These are phyloP conservation scores for Fraxinus cuspidata DNA, from an alignment of 257 asterid genomes.

Conservation along the genomic window DNA sequence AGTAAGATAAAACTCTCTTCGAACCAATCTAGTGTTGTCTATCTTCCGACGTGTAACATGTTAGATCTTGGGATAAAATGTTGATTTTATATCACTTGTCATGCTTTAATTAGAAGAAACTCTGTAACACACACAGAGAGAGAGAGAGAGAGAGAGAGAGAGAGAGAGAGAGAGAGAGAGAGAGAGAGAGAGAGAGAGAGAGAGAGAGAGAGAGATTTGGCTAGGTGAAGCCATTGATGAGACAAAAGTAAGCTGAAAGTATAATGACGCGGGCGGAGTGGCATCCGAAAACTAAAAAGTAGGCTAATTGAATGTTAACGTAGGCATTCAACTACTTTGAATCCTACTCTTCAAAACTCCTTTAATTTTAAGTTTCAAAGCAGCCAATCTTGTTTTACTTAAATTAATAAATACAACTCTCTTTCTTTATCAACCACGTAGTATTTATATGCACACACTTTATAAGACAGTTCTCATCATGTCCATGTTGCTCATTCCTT, in stretches of 20 bases:
- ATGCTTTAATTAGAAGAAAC: too few relatives aligned
- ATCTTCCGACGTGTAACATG: too few relatives aligned
- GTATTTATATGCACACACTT: not conserved
- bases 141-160: too few relatives aligned
- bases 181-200: too few relatives aligned
- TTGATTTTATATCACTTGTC: too few relatives aligned
- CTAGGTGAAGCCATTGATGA: not conserved
- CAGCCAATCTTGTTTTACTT: not conserved
- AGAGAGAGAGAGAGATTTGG: too few relatives aligned
- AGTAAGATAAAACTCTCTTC: not conserved
- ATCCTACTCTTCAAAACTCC: conserved; percentile 38
- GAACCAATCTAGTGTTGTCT: too few relatives aligned
- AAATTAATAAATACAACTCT: not conserved
- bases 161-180: too few relatives aligned
- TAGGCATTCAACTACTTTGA: conserved; percentile 55
- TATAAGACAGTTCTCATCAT: conserved; percentile 25
- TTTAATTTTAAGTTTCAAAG: not conserved
- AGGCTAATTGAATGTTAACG: conserved; percentile 79
- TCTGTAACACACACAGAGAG: too few relatives aligned
- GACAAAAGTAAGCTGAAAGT: not conserved
- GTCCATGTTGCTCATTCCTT: conserved; percentile 42
- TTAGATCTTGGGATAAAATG: too few relatives aligned
- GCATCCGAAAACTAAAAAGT: conserved; percentile 55
- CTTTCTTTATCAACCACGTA: conserved; percentile 33
- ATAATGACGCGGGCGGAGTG: conserved; percentile 42